phyloP scores from a whole-genome alignment of 2,329 filamentous ascomycete genomes.

The Epichloe hybrida region DNA sequence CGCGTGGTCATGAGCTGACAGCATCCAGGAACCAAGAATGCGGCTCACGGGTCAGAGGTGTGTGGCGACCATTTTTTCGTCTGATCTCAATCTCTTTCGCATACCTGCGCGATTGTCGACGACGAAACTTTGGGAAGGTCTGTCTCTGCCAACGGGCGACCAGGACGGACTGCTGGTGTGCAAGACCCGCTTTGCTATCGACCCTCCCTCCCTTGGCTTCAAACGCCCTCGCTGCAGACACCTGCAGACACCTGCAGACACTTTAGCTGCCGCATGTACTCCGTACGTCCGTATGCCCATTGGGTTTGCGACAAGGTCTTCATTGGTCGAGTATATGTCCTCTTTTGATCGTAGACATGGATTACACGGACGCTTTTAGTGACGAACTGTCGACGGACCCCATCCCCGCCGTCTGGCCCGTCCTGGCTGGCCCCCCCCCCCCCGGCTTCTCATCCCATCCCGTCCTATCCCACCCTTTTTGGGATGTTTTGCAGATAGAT shows the following conservation, averaged over 20 bases:
- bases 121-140: neutral
- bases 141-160: slow-evolving; percentile 2
- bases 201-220: slow-evolving; percentile 22
- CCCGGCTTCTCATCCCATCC: slow-evolving; percentile 4
- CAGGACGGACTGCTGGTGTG: slow-evolving; percentile 8
- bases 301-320: slow-evolving; percentile 12
- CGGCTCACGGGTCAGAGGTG: slow-evolving; percentile 12
- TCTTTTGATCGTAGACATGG: slow-evolving; percentile 13
- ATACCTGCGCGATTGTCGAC: slow-evolving; percentile 19
- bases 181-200: slow-evolving; percentile 13
- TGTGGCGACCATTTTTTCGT: slow-evolving; percentile 16
- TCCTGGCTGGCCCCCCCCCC: slow-evolving; percentile 1
- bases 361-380: slow-evolving; percentile 8
- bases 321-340: slow-evolving; percentile 15
- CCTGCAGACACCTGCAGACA: slow-evolving; percentile 13
- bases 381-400: slow-evolving; percentile 9
- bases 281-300: slow-evolving; percentile 7
- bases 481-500: slow-evolving; percentile 19
- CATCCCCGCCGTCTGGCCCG: slow-evolving; percentile 1
- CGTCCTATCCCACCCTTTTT: slow-evolving; percentile 1
- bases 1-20: slow-evolving; percentile 6
- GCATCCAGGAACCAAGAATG: slow-evolving; percentile 16
- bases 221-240: slow-evolving; percentile 18
- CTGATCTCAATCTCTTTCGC: slow-evolving; percentile 27
- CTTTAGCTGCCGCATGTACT: slow-evolving; percentile 21